These are phyloP conservation scores for Protomyces inouyei DNA, from an alignment of 1,139 yeast species.

Conservation along the genomic window DNA sequence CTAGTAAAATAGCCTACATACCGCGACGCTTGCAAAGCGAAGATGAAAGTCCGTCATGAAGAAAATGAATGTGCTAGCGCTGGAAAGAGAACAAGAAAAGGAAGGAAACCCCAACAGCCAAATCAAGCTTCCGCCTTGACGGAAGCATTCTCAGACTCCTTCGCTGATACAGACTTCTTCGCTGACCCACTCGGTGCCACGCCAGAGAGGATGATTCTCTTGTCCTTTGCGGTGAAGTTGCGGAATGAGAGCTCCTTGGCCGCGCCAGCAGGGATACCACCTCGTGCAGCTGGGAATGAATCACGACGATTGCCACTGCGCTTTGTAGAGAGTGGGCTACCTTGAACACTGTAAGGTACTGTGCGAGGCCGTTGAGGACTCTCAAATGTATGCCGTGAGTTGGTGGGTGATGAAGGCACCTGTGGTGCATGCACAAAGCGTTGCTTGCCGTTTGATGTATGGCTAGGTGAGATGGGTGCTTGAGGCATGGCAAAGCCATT, in stretches of 20 bases:
- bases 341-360: neutral
- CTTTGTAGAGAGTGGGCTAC: neutral
- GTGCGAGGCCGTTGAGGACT: neutral
- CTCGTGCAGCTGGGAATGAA: neutral
- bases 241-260: constrained; percentile 19
- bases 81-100: neutral
- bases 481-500: neutral
- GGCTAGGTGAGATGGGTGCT: neutral
- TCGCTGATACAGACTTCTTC: constrained; percentile 7
- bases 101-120: too few species aligned
- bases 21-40: neutral
- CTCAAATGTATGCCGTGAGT: neutral
- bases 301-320: neutral
- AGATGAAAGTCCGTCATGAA: neutral
- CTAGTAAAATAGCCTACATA: too few species aligned
- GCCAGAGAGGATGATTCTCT: constrained; percentile 25
- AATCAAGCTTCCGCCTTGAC: too few species aligned
- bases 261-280: neutral
- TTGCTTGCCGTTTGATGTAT: neutral
- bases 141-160: too few species aligned
- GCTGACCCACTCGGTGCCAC: constrained; percentile 28
- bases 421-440: neutral
- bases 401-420: neutral
- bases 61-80: neutral
- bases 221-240: constrained; percentile 27